Evolutionary conservation across 257 asterid species (phyloP), one percentile per base, ranked within the genome.

Genomic region (Lithospermum erythrorhizon): DNA sequence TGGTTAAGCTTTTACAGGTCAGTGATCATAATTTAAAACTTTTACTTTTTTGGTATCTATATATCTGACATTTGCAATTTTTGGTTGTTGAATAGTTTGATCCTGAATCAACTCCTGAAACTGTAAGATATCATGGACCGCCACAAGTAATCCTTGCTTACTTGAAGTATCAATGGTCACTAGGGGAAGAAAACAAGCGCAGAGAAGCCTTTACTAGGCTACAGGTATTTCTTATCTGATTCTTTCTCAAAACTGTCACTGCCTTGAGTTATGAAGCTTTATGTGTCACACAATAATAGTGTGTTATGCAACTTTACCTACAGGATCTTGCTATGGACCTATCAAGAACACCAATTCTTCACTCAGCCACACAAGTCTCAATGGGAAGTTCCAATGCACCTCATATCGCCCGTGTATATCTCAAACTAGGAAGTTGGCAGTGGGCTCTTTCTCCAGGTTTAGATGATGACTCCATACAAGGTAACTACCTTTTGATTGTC

Each of bases 131-230:
- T 65, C 95, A 89, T 66, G 97, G 97, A 59, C 89, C 87, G 68
- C 99, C 99, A 68, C 96, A 86, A 85, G 99, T 84, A 76, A 86
- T 93, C 79, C 84, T 89, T 73, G 97, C 99, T 54, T 93, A 86
- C 70, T 75, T 93, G 80, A 84, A 89, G 69, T 93, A 93, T 77
- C 97, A 93, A 64, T 93, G 97, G 97, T 93, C 99, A 61, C 93
- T 84, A 62, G 99, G 99, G 61, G 99, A 93, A 70, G 99, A 93
- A 68, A 86, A 82, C 57, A 86, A 79, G 78, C 94, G 99, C 65
- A 83, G 79, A 79, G 97, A 86, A 59, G 90, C 97, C 68, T 89
- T 84, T 64, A 63, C 81, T 54, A 80, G 97, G 78, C 79, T 93
- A 70, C 89, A 86, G 99, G 99, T 89, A 7, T 69, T 70, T 72